Evolutionary conservation across 2,329 filamentous ascomycete genomes (phyloP), one percentile per base, ranked within the genome.

Genomic region (Dothiorella sarmentorum): DNA sequence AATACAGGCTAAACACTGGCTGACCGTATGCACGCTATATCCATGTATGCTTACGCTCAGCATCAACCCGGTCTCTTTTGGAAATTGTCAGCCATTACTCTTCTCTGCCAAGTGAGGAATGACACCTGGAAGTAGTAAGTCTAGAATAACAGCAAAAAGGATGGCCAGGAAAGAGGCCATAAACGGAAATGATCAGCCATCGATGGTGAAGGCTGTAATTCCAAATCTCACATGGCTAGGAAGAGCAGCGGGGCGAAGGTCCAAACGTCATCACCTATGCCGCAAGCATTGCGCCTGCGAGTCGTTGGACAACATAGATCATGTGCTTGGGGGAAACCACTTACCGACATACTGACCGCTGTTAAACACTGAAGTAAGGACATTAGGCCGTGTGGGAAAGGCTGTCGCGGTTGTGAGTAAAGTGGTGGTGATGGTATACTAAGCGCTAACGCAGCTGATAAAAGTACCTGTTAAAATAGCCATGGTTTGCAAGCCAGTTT

Each of bases 181-280:
- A 65, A n/a, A 76, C 76, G 70, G 77, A 73, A 18, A 81, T 63
- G 6, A 77, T 72, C 65, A 76, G 63, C 52, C 73, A 72, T 67
- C 65, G 73, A n/a, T 80, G 73, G 60, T 74, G 73, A 58, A 82
- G 78, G 59, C 70, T 68, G 66, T 75, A 78, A 6, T 75, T 73
- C 29, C 77, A 65, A 60, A 80, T 78, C 64, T 80, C 78, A 49
- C 75, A 72, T 10, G 70, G 68, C 65, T 79, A 80, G 11, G 22
- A 78, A 70, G 0, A 75, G 68, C 7, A 80, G 69, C 22, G 75
- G 3, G 61, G 60, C 65, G 49, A 66, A 65, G 11, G 56, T 37
- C 76, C 76, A 49, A 71, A 78, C n/a, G 75, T 78, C 4, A 75
- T 78, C 4, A 73, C 63, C 76, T 77, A 79, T 26, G 76, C 72